phyloP scores from a whole-genome alignment of 2,329 filamentous ascomycete species.

The Colletotrichum higginsianum region DNA sequence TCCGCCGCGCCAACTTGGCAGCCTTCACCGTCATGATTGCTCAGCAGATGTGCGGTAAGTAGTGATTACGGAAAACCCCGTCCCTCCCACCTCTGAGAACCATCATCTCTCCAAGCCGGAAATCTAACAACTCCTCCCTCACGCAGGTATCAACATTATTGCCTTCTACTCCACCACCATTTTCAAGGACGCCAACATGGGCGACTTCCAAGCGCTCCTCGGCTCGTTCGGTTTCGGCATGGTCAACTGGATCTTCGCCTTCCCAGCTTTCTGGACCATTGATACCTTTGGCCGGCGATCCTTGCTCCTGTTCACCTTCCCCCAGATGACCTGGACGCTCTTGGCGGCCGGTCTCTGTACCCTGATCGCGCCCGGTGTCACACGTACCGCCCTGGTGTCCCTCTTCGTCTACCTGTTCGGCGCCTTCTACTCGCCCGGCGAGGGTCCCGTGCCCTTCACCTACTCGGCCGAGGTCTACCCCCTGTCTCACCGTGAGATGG shows the following conservation, averaged over 20 bases:
- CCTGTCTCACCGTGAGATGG: slow-evolving; percentile 78
- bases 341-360: slow-evolving; percentile 70
- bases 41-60: slow-evolving; percentile 75
- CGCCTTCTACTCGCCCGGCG: slow-evolving; percentile 55
- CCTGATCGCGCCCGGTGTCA: slow-evolving; percentile 55
- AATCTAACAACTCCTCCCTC: background rate
- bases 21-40: slow-evolving; percentile 86
- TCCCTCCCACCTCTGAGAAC: too few relatives aligned
- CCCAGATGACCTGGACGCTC: slow-evolving; percentile 72
- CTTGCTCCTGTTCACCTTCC: slow-evolving; percentile 71
- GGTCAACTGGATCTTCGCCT: slow-evolving; percentile 73
- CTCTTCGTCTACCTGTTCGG: slow-evolving; percentile 54
- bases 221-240: slow-evolving; percentile 65
- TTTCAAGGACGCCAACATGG: slow-evolving; percentile 71
- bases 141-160: slow-evolving; percentile 75
- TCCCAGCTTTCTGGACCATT: slow-evolving; percentile 69
- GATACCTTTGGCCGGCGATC: slow-evolving; percentile 67
- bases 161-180: slow-evolving; percentile 81
- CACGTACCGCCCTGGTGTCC: slow-evolving; percentile 63
- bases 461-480: slow-evolving; percentile 81
- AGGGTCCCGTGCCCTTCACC: slow-evolving; percentile 78
- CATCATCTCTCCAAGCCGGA: background rate
- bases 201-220: slow-evolving; percentile 65
- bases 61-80: background rate
- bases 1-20: slow-evolving; percentile 81